Conservation (phyloP, 2,329 filamentous ascomycete genomes). For the Calcarisporium arbuscula region DNA sequence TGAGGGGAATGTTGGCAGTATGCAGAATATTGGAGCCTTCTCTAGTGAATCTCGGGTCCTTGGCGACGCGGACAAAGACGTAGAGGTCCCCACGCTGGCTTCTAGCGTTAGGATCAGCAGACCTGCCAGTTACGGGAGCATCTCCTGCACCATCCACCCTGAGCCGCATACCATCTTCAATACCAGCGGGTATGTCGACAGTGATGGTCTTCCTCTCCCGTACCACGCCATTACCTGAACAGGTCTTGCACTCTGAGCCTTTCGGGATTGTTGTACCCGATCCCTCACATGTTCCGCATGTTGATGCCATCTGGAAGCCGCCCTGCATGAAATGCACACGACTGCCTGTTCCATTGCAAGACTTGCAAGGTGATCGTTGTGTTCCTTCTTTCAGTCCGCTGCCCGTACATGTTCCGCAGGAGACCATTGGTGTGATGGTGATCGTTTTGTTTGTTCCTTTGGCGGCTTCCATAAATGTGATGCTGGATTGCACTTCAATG, state of each 20-base stretch:
- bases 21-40: constrained; percentile 86
- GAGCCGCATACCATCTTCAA: constrained; percentile 94
- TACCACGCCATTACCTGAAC: constrained; percentile 76
- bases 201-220: constrained; percentile 77
- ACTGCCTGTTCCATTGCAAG: constrained; percentile 80
- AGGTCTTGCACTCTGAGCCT: constrained; percentile 74
- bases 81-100: constrained; percentile 82
- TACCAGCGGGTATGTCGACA: constrained; percentile 88
- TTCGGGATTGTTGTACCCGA: constrained; percentile 69
- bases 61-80: constrained; percentile 81
- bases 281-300: constrained; percentile 76
- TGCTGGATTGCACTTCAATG: constrained; percentile 88
- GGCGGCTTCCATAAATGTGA: constrained; percentile 93
- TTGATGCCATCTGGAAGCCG: constrained; percentile 93
- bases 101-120: constrained; percentile 54
- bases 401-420: constrained; percentile 78
- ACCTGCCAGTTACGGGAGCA: constrained; percentile 68
- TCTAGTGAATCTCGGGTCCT: constrained; percentile 84
- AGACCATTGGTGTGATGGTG: constrained; percentile 70
- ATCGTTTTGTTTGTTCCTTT: constrained; percentile 89
- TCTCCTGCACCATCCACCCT: constrained; percentile 83
- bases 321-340: constrained; percentile 84
- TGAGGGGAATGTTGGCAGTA: constrained; percentile 84
- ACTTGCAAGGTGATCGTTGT: constrained; percentile 65
- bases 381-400: constrained; percentile 78